Base-by-base conservation (phyloP, 345 rosid species). In the Bruguiera gymnorhiza region DNA sequence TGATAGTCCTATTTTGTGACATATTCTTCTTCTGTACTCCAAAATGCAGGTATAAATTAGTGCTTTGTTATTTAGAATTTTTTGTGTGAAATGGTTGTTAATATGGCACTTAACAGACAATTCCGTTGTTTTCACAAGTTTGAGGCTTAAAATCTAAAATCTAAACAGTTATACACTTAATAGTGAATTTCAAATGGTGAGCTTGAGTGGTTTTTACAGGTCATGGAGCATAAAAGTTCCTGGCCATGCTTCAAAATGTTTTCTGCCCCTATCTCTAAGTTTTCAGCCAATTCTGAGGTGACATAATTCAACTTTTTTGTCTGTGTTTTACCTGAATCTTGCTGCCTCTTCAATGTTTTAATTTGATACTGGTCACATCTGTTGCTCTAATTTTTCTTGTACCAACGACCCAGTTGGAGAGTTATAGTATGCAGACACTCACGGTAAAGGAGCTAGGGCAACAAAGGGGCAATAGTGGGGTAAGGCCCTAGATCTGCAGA, bases 371-470 rank as follows among this genome's bases (percentile, higher is more conserved):
- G 50, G 24, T 26, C 23, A 65, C 46, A 29, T 37, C 2, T 65
- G 63, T 27, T 46, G 34, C 65, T 75, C 1, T 19, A 52, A 9
- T 9, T 32, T 70, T 68, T 52, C 7, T 60, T 67, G 69, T 60
- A 71, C 54, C 83, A 91, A 96, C 78, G 62, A 80, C 95, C 97
- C 70, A 88, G 91, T 73, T 82, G 95, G 82, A 88, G 76, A 74
- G 97, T 96, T 72, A 88, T 87, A 7, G 80, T 85, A 65, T 89
- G 96, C 62, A 96, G 6, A 75, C 90, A 32, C 77, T 91, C 53
- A 84, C 80, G 84, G 83, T 89, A 75, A 93, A 88, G 83, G 97
- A 94, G 80, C 80, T 84, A 37, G 98, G 97, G 60, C 93, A 89
- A 60, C 89, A 81, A 59, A 85, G 65, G 79, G 80, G 89, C 74